Base-by-base conservation (phyloP, 2,329 filamentous ascomycete genomes). In the Ilyonectria sp. region DNA sequence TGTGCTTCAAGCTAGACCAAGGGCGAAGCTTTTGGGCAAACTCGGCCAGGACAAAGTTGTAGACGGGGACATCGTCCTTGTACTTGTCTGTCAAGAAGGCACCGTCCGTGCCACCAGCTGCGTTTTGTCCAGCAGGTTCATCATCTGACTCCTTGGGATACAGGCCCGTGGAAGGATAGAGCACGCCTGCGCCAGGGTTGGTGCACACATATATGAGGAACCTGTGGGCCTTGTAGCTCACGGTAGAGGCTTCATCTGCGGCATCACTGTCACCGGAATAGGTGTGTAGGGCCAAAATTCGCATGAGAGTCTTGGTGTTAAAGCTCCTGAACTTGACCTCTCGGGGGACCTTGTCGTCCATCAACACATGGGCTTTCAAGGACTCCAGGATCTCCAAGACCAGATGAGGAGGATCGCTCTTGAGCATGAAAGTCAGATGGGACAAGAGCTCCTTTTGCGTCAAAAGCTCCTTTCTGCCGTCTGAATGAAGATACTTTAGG, bases 1-100 rank as follows among this genome's bases (percentile, higher is more conserved):
- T 93, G 77, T 99, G 95, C 68, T 92, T 89, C 37, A 89, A 86
- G 80, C 91, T 94, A 33, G 93, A 91, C 86, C 97, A 95, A 7
- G 96, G 95, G 7, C 93, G 91, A 60, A 99, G 86, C 49, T 87
- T 92, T 70, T 93, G 90, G 2, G 93, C 86, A 71, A 98, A 94
- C 40, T 94, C 90, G 15, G 94, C 91, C 3, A 99, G 82, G 1
- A 91, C 91, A 35, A 90, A 88, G 77, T 98, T 98, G 65, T 92
- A 91, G 5, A 98, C 90, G 17, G 92, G 91, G 7, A 94, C 84
- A 1, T 91, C 87, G 11, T 89, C 84, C 47, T 84, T 85, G 74
- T 90, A 93, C 68, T 87, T 90, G 72, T 92, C 89, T 74, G 92
- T 90, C 82, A 92, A 92, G 6, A 91, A 87, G 9, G 93, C 85